Evolutionary conservation across 768 basidiomycete species (phyloP).

Genomic region (Phaeotremella skinneri): DNA sequence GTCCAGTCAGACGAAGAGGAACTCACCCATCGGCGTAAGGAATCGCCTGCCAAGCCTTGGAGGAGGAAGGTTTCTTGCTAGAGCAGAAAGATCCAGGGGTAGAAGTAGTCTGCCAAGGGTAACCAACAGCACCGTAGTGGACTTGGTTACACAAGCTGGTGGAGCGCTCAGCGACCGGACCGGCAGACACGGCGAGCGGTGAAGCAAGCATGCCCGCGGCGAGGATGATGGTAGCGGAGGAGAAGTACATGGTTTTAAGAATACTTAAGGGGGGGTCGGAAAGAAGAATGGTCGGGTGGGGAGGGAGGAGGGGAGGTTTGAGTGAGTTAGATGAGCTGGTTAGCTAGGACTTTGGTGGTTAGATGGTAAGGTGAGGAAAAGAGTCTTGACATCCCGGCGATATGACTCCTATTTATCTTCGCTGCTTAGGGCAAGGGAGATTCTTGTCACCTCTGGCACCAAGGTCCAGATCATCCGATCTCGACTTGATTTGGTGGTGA

Average conservation of each 20-base stretch:
- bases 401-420: constrained; percentile 16
- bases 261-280: constrained; percentile 10
- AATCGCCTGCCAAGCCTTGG: constrained; percentile 20
- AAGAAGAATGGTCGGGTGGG: constrained; percentile 17
- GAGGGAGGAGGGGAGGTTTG: neutral
- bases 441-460: neutral
- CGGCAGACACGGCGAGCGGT: constrained; percentile 5
- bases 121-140: constrained; percentile 28
- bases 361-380: constrained; percentile 27
- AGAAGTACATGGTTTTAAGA: constrained; percentile 33
- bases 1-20: neutral
- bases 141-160: constrained; percentile 22
- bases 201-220: constrained; percentile 5
- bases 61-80: constrained; percentile 28
- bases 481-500: constrained; percentile 12
- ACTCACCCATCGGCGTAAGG: constrained; percentile 11
- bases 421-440: constrained; percentile 6
- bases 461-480: constrained; percentile 6
- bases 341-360: constrained; percentile 14
- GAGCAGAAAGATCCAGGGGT: constrained; percentile 30
- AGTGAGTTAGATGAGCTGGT: constrained; percentile 3
- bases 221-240: constrained; percentile 4
- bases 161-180: neutral
- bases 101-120: constrained; percentile 27
- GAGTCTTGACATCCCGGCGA: neutral